Percentiles rank a stretch among this genome's conserved stretches.
Conservation (phyloP, 2,329 filamentous ascomycete genomes). For the Neofusicoccum ribis region DNA sequence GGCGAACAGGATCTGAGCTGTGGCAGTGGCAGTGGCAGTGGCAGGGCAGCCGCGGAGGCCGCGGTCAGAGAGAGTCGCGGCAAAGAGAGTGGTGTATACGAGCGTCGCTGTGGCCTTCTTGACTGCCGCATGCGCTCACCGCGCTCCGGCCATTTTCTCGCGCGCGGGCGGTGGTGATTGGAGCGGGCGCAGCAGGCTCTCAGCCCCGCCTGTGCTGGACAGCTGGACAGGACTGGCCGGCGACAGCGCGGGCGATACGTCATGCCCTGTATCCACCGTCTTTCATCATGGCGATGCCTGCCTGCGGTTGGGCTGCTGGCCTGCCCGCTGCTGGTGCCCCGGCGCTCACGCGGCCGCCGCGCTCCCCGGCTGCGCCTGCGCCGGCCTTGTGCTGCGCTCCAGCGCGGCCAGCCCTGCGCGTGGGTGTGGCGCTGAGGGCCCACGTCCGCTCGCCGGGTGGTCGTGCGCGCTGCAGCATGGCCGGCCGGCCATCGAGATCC, state of each 20-base stretch:
- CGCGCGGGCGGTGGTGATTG: neutral
- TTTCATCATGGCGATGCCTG: neutral
- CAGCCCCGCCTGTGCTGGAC: slow-evolving; percentile 5
- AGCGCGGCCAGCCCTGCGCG: neutral
- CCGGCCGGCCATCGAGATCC: neutral
- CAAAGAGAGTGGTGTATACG: neutral
- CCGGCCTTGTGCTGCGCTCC: neutral
- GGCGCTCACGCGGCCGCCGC: neutral
- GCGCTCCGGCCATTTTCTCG: neutral
- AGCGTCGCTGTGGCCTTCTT: neutral
- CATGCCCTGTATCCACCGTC: neutral
- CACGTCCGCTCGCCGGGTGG: neutral
- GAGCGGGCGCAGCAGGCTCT: slow-evolving; percentile 4
- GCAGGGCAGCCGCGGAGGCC: neutral
- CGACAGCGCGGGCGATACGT: neutral
- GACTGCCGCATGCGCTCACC: neutral
- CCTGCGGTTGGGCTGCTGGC: neutral
- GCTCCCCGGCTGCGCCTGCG: neutral
- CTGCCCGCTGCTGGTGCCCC: neutral
- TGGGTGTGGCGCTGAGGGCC: neutral
- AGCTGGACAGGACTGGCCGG: neutral
- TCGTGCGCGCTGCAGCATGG: no score
- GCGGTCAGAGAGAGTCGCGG: neutral
- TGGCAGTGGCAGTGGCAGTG: neutral
- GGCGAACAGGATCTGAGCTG: neutral